These are phyloP conservation scores for Stemphylium lycopersici DNA, from an alignment of 2,329 filamentous ascomycete genomes.

Conservation along the genomic window DNA sequence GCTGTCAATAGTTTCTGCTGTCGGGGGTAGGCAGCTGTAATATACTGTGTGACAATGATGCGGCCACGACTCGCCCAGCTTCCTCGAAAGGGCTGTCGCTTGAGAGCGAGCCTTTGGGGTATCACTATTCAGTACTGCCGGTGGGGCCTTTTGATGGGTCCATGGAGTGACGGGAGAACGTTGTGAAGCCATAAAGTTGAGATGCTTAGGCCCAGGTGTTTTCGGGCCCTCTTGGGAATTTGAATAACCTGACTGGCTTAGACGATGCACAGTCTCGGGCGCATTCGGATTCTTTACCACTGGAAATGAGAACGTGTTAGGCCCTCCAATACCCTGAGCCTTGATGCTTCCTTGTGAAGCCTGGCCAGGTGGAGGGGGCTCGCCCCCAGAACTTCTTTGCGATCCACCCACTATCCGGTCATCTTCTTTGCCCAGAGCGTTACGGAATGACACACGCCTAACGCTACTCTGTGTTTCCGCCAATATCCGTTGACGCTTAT, in stretches of 20 bases:
- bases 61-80: slow-evolving; percentile 26
- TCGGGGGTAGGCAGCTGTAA: slow-evolving; percentile 51
- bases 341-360: slow-evolving; percentile 51
- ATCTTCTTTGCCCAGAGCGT: slow-evolving; percentile 4
- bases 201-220: slow-evolving; percentile 34
- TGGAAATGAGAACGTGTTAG: slow-evolving; percentile 66
- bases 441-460: slow-evolving; percentile 19
- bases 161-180: slow-evolving; percentile 40
- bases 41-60: slow-evolving; percentile 35
- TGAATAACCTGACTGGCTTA: slow-evolving; percentile 70
- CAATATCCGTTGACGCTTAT: slow-evolving; percentile 23
- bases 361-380: slow-evolving; percentile 24
- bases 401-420: background rate
- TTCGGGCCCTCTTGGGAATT: slow-evolving; percentile 48
- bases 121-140: slow-evolving; percentile 20
- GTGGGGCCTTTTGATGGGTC: slow-evolving; percentile 40
- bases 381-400: slow-evolving; percentile 14
- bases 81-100: slow-evolving; percentile 22
- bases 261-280: slow-evolving; percentile 64
- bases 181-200: slow-evolving; percentile 18
- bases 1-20: slow-evolving; percentile 54
- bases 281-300: slow-evolving; percentile 79
- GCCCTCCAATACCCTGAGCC: slow-evolving; percentile 45
- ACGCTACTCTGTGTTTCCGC: slow-evolving; percentile 11
- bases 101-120: slow-evolving; percentile 23